Evolutionary conservation across 2,329 filamentous ascomycete genomes (phyloP).

Genomic region (Aspergillus fumigatiaffinis): DNA sequence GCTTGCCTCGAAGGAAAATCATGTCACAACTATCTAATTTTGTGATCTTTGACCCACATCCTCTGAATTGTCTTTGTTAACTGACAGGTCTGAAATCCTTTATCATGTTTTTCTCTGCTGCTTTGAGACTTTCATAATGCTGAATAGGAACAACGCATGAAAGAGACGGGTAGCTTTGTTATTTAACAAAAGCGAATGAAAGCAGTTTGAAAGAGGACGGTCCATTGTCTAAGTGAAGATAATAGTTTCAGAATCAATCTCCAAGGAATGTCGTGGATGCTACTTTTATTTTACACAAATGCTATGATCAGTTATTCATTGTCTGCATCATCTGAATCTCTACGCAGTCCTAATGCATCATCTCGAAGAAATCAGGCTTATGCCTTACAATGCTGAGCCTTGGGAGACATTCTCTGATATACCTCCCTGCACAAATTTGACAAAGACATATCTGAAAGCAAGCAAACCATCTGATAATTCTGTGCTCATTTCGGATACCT

Average conservation of each 20-base stretch:
- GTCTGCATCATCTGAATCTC: too few species aligned
- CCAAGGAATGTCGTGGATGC: not conserved
- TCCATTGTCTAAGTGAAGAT: too few species aligned
- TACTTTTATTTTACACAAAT: not conserved
- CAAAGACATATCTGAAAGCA: not conserved
- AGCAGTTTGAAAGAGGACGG: too few species aligned
- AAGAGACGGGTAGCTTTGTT: not conserved
- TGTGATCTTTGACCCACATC: not conserved
- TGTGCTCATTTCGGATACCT: not conserved
- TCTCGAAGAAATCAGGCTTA: not conserved
- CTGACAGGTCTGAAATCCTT: not conserved
- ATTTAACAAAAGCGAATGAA: not conserved
- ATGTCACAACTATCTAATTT: not conserved
- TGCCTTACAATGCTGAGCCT: not conserved
- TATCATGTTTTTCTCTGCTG: not conserved
- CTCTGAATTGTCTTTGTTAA: not conserved
- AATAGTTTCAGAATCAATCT: not conserved
- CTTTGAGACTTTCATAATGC: not conserved
- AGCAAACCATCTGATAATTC: not conserved
- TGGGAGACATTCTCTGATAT: not conserved
- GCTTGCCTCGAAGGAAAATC: not conserved
- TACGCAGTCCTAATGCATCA: too few species aligned
- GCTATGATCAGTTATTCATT: not conserved
- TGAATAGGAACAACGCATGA: not conserved
- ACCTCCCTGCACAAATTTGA: not conserved